Evolutionary conservation across 2,329 filamentous ascomycete species (phyloP).

Genomic region (Fusarium redolens): DNA sequence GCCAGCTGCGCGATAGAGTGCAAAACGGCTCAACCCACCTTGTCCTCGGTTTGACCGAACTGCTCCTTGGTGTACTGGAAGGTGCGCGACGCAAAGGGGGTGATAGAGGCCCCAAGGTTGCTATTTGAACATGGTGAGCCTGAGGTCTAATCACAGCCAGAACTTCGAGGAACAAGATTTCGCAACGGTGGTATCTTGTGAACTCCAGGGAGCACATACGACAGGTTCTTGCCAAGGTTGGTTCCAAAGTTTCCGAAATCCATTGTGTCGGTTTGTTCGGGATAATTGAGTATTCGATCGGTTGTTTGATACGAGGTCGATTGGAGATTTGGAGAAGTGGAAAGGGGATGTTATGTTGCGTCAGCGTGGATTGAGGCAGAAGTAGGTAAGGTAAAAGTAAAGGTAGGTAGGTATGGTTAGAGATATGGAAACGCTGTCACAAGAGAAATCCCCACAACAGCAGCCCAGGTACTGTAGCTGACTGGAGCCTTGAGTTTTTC

Average conservation of each 20-base stretch:
- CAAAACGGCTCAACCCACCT: slow-evolving; percentile 63
- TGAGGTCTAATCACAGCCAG: slow-evolving; percentile 18
- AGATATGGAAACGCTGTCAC: slow-evolving; percentile 47
- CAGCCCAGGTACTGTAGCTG: slow-evolving; percentile 6
- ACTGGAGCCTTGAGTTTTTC: slow-evolving; percentile 31
- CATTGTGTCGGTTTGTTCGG: slow-evolving; percentile 53
- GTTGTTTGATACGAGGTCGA: slow-evolving; percentile 14
- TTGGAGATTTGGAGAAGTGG: slow-evolving; percentile 25
- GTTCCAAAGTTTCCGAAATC: slow-evolving; percentile 63
- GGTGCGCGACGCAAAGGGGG: slow-evolving; percentile 91
- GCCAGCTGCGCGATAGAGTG: slow-evolving; percentile 26
- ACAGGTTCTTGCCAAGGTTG: slow-evolving; percentile 65
- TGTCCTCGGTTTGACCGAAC: slow-evolving; percentile 93
- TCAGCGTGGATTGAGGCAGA: slow-evolving; percentile 40
- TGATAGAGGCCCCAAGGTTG: slow-evolving; percentile 81
- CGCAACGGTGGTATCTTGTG: slow-evolving; percentile 24
- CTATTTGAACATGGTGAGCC: slow-evolving; percentile 47
- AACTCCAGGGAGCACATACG: slow-evolving; percentile 54
- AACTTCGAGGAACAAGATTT: slow-evolving; percentile 19
- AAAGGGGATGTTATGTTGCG: slow-evolving; percentile 35
- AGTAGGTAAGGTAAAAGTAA: not conserved
- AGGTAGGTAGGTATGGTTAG: not conserved
- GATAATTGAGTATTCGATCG: slow-evolving; percentile 6
- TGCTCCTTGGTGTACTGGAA: slow-evolving; percentile 99
- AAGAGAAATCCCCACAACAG: slow-evolving; percentile 45